These are phyloP conservation scores for Metarhizium humberi DNA, from an alignment of 2,329 filamentous ascomycete genomes.

Conservation along the genomic window DNA sequence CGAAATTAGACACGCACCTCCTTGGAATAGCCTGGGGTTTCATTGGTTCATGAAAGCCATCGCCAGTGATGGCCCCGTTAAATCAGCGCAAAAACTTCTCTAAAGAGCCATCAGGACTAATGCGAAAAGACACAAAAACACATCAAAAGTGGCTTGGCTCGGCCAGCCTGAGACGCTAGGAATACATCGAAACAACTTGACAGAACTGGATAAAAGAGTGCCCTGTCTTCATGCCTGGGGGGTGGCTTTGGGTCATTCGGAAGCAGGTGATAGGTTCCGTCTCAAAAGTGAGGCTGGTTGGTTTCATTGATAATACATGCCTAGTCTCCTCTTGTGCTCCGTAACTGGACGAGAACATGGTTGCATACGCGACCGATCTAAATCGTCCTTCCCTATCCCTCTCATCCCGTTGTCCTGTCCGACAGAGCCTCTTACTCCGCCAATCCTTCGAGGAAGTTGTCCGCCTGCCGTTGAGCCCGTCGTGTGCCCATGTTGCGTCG, in stretches of 20 bases:
- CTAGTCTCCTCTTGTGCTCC: neutral
- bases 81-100: neutral
- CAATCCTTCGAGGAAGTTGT: slow-evolving; percentile 60
- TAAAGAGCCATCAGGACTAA: neutral
- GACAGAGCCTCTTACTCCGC: slow-evolving; percentile 5
- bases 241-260: neutral
- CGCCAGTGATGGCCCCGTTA: neutral
- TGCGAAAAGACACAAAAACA: neutral
- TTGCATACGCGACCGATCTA: no score
- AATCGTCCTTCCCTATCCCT: no score
- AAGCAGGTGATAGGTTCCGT: neutral
- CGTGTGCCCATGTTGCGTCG: slow-evolving; percentile 51
- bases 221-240: neutral
- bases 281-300: neutral
- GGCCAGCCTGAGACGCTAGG: neutral
- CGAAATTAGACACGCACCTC: slow-evolving; percentile 3
- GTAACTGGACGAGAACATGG: neutral
- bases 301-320: neutral
- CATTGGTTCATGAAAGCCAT: slow-evolving; percentile 1
- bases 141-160: neutral
- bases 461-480: slow-evolving; percentile 58
- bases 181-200: neutral
- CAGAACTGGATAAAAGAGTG: neutral
- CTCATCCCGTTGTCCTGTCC: no score
- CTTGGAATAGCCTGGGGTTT: neutral